phyloP scores from a whole-genome alignment of 306 rosid species.

The Fragaria nilgerrensis region DNA sequence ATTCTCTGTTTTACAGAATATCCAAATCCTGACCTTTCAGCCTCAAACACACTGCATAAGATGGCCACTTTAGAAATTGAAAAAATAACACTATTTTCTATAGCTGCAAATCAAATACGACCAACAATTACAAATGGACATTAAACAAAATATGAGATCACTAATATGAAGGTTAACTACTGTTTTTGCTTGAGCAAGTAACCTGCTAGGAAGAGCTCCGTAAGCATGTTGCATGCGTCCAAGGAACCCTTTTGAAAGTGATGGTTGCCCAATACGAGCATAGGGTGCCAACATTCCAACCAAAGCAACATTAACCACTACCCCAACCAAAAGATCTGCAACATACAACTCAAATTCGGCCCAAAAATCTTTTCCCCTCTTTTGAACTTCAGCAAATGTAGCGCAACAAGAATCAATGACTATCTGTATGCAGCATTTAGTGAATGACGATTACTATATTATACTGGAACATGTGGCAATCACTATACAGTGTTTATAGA shows the following conservation, averaged over 20 bases:
- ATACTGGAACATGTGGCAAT: conserved; percentile 7
- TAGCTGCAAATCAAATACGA: not conserved
- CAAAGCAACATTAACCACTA: conserved; percentile 48
- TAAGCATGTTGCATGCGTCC: conserved; percentile 40
- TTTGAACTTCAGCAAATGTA: conserved; percentile 51
- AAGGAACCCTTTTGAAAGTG: conserved; percentile 38
- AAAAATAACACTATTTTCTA: not conserved
- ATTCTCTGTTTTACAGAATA: conserved; percentile 43
- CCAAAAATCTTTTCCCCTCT: conserved; percentile 58
- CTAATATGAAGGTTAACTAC: not conserved
- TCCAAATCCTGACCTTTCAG: conserved; percentile 46
- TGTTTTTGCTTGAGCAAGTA: conserved; percentile 5
- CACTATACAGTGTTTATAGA: conserved; percentile 12
- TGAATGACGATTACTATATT: conserved; percentile 5
- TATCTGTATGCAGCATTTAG: conserved; percentile 46
- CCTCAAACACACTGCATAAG: conserved; percentile 48
- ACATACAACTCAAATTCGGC: conserved; percentile 51
- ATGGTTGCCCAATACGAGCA: conserved; percentile 45
- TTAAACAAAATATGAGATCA: not conserved
- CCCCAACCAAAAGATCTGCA: conserved; percentile 51
- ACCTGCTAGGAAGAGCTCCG: conserved; percentile 55
- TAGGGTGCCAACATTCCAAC: conserved; percentile 55
- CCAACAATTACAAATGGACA: not conserved
- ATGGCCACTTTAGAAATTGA: not conserved
- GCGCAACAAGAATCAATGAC: conserved; percentile 78